Evolutionary conservation across 179 eudicot genomes (phyloP).

Genomic region (Silene noctiflora): DNA sequence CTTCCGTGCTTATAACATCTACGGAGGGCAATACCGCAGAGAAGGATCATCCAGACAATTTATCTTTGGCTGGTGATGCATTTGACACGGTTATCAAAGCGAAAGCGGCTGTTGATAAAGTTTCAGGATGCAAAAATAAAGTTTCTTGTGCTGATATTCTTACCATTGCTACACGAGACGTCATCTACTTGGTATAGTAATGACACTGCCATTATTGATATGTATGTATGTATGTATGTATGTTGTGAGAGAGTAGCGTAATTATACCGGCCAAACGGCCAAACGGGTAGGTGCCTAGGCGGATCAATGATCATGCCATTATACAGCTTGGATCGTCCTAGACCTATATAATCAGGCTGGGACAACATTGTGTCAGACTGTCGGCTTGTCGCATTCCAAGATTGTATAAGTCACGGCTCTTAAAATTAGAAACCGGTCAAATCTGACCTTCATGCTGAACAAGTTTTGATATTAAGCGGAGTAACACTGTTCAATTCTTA

Average conservation of each 20-base stretch:
- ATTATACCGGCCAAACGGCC: not conserved
- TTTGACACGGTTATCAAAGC: constrained; percentile 70
- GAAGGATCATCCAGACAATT: constrained; percentile 59
- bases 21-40: constrained; percentile 47
- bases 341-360: too few relatives aligned
- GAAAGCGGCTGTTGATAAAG: constrained; percentile 58
- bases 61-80: constrained; percentile 72
- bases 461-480: too few relatives aligned
- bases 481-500: too few relatives aligned
- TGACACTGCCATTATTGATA: too few relatives aligned
- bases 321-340: too few relatives aligned
- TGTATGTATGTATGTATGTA: too few relatives aligned
- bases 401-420: too few relatives aligned
- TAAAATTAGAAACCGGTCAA: too few relatives aligned
- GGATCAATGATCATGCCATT: too few relatives aligned
- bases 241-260: not conserved
- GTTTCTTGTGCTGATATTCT: constrained; percentile 92
- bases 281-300: not conserved
- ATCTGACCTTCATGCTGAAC: too few relatives aligned
- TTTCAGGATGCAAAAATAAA: constrained; percentile 50
- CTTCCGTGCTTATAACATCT: constrained; percentile 53
- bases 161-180: constrained; percentile 81
- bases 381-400: too few relatives aligned
- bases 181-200: constrained; percentile 50
- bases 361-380: too few relatives aligned